phyloP scores from a whole-genome alignment of 1,284 basidiomycete species.

The Apiotrichum akiyoshidainum region DNA sequence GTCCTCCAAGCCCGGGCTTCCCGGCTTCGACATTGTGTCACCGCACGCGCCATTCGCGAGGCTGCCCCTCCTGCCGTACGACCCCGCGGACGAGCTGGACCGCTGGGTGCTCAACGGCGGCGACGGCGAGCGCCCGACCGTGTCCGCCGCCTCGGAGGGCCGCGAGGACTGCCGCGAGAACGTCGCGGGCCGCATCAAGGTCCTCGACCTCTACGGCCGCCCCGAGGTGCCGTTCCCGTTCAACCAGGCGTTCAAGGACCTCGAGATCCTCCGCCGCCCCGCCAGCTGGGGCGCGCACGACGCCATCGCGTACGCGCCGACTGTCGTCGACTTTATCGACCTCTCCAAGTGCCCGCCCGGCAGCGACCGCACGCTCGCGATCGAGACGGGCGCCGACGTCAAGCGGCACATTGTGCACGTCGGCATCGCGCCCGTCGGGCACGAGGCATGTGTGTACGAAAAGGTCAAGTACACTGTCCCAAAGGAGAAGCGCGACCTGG shows the following conservation, averaged over 20 bases:
- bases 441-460: neutral
- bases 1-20: neutral
- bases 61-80: constrained; percentile 3
- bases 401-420: constrained; percentile 3
- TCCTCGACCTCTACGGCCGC: constrained; percentile 3
- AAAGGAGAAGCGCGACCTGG: neutral
- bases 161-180: constrained; percentile 7
- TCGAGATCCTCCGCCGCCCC: constrained; percentile 4
- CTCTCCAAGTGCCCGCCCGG: neutral
- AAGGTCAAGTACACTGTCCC: neutral
- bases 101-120: neutral
- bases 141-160: neutral
- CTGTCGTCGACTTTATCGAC: constrained; percentile 3
- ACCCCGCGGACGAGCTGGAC: neutral
- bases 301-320: neutral
- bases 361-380: neutral
- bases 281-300: neutral
- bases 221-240: constrained; percentile 1
- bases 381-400: neutral
- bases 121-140: neutral
- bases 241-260: constrained; percentile 1
- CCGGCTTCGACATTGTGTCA: neutral
- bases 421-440: neutral
- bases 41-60: neutral
- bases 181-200: constrained; percentile 1